Conservation (phyloP, 352 stramenopile genomes). For the Globisporangium perplexum region DNA sequence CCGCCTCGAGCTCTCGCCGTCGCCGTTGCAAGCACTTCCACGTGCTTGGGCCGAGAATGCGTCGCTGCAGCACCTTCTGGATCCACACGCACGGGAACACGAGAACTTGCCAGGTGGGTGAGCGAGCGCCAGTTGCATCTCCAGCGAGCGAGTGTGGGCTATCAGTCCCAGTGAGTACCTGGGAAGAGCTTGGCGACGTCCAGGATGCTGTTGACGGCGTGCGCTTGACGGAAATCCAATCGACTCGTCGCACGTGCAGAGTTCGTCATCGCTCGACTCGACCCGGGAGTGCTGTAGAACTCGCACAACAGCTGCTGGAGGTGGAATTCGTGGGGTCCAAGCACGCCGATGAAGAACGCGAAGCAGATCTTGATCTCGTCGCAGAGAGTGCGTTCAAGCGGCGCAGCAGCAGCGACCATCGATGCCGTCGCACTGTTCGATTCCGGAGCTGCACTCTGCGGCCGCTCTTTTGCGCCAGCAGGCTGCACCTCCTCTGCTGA, state of each 20-base stretch:
- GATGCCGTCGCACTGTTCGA: background rate
- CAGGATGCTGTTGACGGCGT: conserved; percentile 23
- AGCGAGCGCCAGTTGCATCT: background rate
- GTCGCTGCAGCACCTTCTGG: conserved; percentile 40
- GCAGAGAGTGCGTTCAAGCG: conserved; percentile 4
- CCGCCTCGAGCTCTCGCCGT: conserved; percentile 27
- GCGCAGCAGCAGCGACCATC: background rate
- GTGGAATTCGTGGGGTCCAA: conserved; percentile 14
- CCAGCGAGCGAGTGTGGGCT: background rate
- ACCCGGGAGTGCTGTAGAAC: conserved; percentile 18
- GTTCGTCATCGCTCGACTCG: background rate
- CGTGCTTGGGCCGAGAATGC: conserved; percentile 40
- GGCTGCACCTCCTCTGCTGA: background rate
- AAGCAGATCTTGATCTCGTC: conserved; percentile 34
- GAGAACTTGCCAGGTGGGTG: conserved; percentile 21
- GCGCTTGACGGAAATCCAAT: conserved; percentile 21
- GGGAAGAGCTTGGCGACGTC: conserved; percentile 49
- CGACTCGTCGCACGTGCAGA: too few relatives aligned
- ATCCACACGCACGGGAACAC: conserved; percentile 58
- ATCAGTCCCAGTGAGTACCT: conserved; percentile 19
- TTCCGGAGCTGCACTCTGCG: background rate
- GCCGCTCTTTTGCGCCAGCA: background rate
- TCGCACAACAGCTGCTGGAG: conserved; percentile 17
- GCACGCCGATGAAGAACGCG: conserved; percentile 38
- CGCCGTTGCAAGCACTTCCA: conserved; percentile 35